Evolutionary conservation across 371 early-diverging fungal species (phyloP).

Genomic region (Capillidium rhysosporum): DNA sequence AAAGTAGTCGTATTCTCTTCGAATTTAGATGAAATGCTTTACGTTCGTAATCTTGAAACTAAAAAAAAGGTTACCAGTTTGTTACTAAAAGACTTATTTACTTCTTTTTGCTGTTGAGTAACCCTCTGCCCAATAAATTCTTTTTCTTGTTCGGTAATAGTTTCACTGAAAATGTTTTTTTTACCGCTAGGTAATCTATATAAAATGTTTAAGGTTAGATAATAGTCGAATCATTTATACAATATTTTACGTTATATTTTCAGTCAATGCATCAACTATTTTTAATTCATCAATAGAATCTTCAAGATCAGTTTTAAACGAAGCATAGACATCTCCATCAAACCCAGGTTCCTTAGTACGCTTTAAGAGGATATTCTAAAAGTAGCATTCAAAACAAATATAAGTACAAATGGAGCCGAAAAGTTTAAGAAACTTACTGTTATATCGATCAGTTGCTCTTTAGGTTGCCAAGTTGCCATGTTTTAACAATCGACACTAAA

Average conservation of each 20-base stretch:
- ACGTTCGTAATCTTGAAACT: conserved; percentile 56
- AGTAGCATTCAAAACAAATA: neutral
- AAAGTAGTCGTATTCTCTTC: conserved; percentile 43
- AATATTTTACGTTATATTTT: neutral
- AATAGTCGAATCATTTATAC: neutral
- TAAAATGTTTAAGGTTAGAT: neutral
- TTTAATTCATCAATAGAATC: neutral
- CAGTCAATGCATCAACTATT: neutral
- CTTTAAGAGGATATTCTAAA: neutral
- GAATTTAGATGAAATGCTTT: conserved; percentile 49
- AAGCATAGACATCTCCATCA: conserved; percentile 1
- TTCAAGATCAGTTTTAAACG: neutral
- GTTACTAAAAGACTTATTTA: conserved; percentile 9
- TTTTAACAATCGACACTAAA: neutral
- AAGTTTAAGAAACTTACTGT: neutral
- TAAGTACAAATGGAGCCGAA: neutral
- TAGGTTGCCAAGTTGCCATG: conserved; percentile 4
- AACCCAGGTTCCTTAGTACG: neutral
- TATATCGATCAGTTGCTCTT: neutral
- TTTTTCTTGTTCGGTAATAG: conserved; percentile 67
- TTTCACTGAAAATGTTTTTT: conserved; percentile 55
- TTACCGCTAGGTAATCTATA: neutral
- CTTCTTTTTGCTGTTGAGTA: conserved; percentile 62
- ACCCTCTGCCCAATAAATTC: conserved; percentile 71
- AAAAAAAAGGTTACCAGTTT: neutral